Evolutionary conservation across 2,329 filamentous ascomycete genomes (phyloP), one percentile per base, ranked within the genome.

Genomic region (Aspergillus fumigatus): DNA sequence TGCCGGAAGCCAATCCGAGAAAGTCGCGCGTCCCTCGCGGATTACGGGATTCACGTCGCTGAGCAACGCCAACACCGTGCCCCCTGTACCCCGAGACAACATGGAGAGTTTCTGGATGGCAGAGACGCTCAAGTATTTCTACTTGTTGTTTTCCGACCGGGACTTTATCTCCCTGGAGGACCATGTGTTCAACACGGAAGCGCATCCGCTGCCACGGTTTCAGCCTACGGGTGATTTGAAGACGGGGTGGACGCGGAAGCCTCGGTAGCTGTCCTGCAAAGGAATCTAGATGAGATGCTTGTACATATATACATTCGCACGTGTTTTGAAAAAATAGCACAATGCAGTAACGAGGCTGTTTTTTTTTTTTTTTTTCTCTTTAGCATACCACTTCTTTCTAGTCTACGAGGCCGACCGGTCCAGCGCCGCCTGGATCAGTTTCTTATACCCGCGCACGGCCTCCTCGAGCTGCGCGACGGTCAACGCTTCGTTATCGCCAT

Each of bases 21-120:
- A 25, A 25, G 19, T 41, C 26, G 17, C 25, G 57, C 49, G 35
- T n/a, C 43, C n/a, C 29, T 62, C 63, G 35, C 67, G 68, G 25
- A 71, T 77, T 41, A 67, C 70, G 45, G 92, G 92, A 0, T 97
- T 95, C 70, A 91, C 90, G 1, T 92, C 88, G 62, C 79, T 97
- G 59, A 81, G 81, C 19, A 85, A 95, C 69, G 92, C 92, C 26
- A 86, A 88, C 62, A 75, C 76, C 4, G 75, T 94, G 9, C 92
- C 92, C 21, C 85, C 91, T 0, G 73, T 79, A 14, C 78, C 80
- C 48, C 82, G 85, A 58, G 93, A 99, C 74, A 97, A 97, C 66
- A 97, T 99, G 93, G 94, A 99, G 77, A 95, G 91, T 71, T 97
- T 97, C 77, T 99, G 94, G 94, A 84, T 99, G 80, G 92, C 94